A percentile compares a stretch with the other conserved stretches of the same genome.
phyloP scores from a whole-genome alignment of 2,329 filamentous ascomycete genomes.

The Geosmithia putterillii region DNA sequence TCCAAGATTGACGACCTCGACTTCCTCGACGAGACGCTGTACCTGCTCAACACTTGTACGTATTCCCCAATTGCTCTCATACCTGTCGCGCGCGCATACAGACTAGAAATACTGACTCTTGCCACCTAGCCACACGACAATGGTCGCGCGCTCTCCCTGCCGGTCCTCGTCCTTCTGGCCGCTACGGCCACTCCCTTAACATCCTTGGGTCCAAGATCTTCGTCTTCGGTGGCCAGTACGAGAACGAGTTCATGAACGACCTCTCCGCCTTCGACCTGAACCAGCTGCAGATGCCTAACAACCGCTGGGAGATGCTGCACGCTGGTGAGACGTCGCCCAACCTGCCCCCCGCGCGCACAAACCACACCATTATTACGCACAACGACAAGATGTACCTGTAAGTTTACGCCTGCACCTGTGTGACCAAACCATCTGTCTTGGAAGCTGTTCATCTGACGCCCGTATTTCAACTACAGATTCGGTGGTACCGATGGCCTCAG shows the following conservation, averaged over 20 bases:
- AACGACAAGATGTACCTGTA: slow-evolving; percentile 91
- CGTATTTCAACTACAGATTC: slow-evolving; percentile 45
- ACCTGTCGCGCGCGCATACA: too few species aligned
- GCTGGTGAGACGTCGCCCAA: slow-evolving; percentile 39
- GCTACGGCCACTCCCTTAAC: slow-evolving; percentile 93
- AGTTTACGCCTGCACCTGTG: slow-evolving; percentile 22
- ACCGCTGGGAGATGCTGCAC: slow-evolving; percentile 90
- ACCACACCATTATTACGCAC: slow-evolving; percentile 84
- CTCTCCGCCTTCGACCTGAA: slow-evolving; percentile 92
- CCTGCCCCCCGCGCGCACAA: slow-evolving; percentile 80
- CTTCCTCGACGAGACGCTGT: slow-evolving; percentile 85
- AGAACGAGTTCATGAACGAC: slow-evolving; percentile 97
- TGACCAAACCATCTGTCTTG: not conserved
- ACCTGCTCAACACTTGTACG: slow-evolving; percentile 95
- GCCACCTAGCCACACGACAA: slow-evolving; percentile 76
- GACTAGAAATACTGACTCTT: not conserved
- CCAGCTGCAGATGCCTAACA: slow-evolving; percentile 78
- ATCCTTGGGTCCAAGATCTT: slow-evolving; percentile 95
- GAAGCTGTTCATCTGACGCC: slow-evolving; percentile 5
- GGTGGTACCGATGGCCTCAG: slow-evolving; percentile 90
- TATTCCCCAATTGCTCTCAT: slow-evolving; percentile 12
- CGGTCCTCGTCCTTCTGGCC: slow-evolving; percentile 72
- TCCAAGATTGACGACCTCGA: slow-evolving; percentile 94
- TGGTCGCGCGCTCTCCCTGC: slow-evolving; percentile 92
- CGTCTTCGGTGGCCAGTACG: slow-evolving; percentile 94